These are phyloP conservation scores for Dipteronia sinensis DNA, from an alignment of 345 rosid genomes.

Conservation along the genomic window DNA sequence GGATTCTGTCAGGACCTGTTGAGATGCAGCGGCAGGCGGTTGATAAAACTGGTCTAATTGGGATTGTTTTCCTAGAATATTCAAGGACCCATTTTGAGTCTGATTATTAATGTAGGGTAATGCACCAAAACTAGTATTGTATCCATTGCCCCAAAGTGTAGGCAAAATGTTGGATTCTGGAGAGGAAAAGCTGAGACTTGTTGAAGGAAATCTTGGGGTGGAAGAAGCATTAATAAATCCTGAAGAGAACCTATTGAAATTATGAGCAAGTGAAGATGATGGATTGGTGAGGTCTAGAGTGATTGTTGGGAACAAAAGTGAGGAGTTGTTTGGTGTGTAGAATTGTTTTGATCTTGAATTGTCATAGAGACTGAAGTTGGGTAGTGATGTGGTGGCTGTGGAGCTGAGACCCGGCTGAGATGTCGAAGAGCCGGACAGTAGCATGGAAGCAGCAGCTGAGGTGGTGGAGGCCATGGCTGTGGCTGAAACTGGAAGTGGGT, in stretches of 20 bases:
- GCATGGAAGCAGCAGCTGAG: constrained; percentile 80
- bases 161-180: constrained; percentile 48
- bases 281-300: constrained; percentile 81
- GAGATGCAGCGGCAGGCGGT: constrained; percentile 21
- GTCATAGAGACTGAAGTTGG: constrained; percentile 49
- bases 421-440: constrained; percentile 67
- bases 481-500: constrained; percentile 71
- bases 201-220: constrained; percentile 45
- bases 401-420: constrained; percentile 34
- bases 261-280: constrained; percentile 36
- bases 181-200: constrained; percentile 54
- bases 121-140: constrained; percentile 30
- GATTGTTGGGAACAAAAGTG: constrained; percentile 63
- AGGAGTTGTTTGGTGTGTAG: constrained; percentile 43
- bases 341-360: constrained; percentile 48
- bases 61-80: constrained; percentile 37
- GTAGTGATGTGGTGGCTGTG: constrained; percentile 20
- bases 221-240: constrained; percentile 22
- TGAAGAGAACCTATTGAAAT: constrained; percentile 46
- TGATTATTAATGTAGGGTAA: constrained; percentile 34
- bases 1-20: constrained; percentile 62
- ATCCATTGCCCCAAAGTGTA: constrained; percentile 50
- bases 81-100: constrained; percentile 26
- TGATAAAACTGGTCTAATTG: constrained; percentile 29
- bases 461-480: constrained; percentile 86